These are phyloP conservation scores for Neurospora sp. DNA, from an alignment of 495 filamentous ascomycete genomes.

Conservation along the genomic window DNA sequence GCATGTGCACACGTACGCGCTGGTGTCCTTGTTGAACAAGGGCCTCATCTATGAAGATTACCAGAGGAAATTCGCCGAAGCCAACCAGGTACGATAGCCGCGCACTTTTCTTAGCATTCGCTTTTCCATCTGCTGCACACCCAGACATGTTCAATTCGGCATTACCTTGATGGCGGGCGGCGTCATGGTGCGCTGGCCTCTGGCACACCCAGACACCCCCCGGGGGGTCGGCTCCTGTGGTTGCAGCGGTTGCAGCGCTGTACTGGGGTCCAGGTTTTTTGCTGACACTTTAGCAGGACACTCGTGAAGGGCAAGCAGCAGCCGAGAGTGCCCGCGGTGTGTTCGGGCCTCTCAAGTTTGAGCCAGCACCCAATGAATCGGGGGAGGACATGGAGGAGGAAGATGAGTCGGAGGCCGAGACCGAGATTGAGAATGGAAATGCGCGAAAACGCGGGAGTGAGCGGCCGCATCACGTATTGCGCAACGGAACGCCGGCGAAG, in stretches of 20 bases:
- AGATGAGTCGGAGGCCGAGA: conserved; percentile 22
- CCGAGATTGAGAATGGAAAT: conserved; percentile 32
- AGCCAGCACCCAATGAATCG: conserved; percentile 19
- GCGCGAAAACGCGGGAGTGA: conserved; percentile 41
- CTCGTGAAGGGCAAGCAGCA: conserved; percentile 34
- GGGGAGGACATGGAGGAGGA: conserved; percentile 24
- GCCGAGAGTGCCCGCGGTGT: conserved; percentile 36
- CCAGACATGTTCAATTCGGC: conserved; percentile 2
- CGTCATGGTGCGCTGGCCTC: conserved; percentile 10
- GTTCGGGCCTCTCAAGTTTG: conserved; percentile 37
- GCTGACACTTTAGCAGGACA: conserved; percentile 24
- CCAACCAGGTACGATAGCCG: conserved; percentile 15
- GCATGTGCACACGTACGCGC: conserved; percentile 63
- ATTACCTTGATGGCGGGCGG: conserved; percentile 8
- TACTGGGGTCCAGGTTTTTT: conserved; percentile 29
- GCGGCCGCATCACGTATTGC: conserved; percentile 32
- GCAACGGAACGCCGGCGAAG: conserved; percentile 45
- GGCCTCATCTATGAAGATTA: conserved; percentile 58
- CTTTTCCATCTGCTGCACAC: conserved; percentile 1
- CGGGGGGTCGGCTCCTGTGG: conserved; percentile 7
- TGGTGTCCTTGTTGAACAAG: conserved; percentile 67
- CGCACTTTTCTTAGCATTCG: conserved; percentile 2
- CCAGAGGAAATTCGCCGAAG: conserved; percentile 48
- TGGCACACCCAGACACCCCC: neutral
- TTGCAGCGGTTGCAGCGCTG: conserved; percentile 10